Base-by-base conservation (phyloP, 345 rosid species). In the Microthlaspi erraticum region DNA sequence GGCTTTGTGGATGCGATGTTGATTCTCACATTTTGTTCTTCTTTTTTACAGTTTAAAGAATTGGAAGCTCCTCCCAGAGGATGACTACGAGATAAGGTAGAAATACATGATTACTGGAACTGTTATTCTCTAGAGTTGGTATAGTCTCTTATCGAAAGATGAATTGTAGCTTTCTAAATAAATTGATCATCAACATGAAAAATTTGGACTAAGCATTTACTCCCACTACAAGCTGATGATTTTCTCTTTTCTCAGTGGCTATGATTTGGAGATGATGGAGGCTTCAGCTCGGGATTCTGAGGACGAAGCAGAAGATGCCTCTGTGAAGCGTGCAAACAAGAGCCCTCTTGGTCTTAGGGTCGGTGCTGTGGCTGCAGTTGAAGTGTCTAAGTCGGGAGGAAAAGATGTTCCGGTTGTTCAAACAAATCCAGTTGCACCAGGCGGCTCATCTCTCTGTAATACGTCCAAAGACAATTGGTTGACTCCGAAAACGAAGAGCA, bases 211-310 rank as follows among this genome's bases (percentile, higher is more conserved):
- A 23, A 52, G 36, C 49, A 45, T 26, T 33, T 32, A 62, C 55
- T 7, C 37, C 34, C 16, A 43, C 31, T 53, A 36, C 19, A 53
- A 46, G n/a, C 72, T 74, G 33, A 64, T 11, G 16, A n/a, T 32
- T 54, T 72, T 18, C 33, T 63, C 42, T 37, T 68, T 61, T 36
- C 16, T 60, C 79, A 88, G 94, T 82, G 97, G 91, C 58, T 78
- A 87, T 82, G 93, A 92, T 65, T 68, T 90, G 84, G 98, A 89
- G 75, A 66, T 79, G 75, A 80, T 84, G 89, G 96, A 83, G 80
- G 91, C 88, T 79, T 93, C 90, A 81, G 98, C 97, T 63, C 84
- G 77, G 70, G 97, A 95, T 85, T 95, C 97, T 41, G 98, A 95
- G 62, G 97, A 91, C 41, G 97, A 90, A 64, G 82, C 72, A 48